Conservation (phyloP, 352 stramenopile genomes). For the Phytophthora nicotianae region DNA sequence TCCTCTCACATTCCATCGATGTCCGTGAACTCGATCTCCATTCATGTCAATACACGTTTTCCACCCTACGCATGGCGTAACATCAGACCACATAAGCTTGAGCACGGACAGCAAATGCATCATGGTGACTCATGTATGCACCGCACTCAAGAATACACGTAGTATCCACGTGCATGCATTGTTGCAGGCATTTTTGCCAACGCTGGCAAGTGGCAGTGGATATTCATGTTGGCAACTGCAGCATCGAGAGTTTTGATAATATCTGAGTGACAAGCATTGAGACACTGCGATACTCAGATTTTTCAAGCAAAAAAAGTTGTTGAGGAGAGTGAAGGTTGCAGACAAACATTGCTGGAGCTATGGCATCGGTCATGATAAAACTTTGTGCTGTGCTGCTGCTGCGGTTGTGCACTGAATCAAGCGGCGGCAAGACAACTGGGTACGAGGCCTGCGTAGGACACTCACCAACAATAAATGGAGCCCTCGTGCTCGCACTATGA, state of each 20-base stretch:
- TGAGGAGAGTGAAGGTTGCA: background rate
- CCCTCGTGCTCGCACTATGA: background rate
- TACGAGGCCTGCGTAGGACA: slow-evolving; percentile 13
- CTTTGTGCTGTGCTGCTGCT: background rate
- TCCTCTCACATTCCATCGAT: background rate
- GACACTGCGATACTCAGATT: background rate
- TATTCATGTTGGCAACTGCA: background rate
- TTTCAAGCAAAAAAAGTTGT: background rate
- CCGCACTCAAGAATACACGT: background rate
- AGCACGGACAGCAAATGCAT: slow-evolving; percentile 13
- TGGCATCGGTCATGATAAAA: background rate
- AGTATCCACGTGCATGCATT: background rate
- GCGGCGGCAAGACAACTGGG: background rate
- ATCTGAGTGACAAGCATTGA: background rate
- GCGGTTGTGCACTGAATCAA: slow-evolving; percentile 23
- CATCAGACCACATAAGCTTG: background rate
- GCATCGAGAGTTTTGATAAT: background rate
- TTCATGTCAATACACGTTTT: slow-evolving; percentile 20
- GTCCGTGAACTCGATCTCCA: background rate
- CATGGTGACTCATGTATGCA: background rate
- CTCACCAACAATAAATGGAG: slow-evolving; percentile 9
- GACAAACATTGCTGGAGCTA: slow-evolving; percentile 2
- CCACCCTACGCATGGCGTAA: background rate
- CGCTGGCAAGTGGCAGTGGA: background rate
- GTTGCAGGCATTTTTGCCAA: background rate